Conservation (phyloP, 1,139 yeast genomes). For the Casaregolazyma suthepensis region DNA sequence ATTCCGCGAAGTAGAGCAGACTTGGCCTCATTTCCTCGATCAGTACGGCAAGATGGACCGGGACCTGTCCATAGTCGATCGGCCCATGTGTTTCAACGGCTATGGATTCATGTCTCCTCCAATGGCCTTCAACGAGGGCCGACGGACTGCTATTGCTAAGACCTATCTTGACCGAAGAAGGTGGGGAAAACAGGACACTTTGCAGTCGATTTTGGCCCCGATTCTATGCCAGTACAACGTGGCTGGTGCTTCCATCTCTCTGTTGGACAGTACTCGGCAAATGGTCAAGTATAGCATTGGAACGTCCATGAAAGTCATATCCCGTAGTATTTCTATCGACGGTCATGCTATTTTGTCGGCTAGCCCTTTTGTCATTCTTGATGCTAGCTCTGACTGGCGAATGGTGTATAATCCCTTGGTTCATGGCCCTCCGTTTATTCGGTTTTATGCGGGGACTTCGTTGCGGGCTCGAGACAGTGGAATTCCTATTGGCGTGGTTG, state of each 20-base stretch:
- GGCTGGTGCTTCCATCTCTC: conserved; percentile 50
- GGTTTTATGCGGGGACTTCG: conserved; percentile 62
- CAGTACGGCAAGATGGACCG: conserved; percentile 54
- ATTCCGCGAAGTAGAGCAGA: conserved; percentile 34
- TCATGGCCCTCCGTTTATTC: conserved; percentile 51
- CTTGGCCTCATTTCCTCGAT: conserved; percentile 58
- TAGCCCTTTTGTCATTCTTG: conserved; percentile 47
- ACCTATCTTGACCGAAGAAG: conserved; percentile 39
- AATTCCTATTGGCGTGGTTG: conserved; percentile 50
- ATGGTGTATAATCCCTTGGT: conserved; percentile 55
- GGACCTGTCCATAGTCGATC: conserved; percentile 50
- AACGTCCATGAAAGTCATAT: conserved; percentile 35
- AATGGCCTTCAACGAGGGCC: conserved; percentile 23
- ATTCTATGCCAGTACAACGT: conserved; percentile 29
- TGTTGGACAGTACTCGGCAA: conserved; percentile 46
- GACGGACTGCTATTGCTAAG: conserved; percentile 35
- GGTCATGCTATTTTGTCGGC: conserved; percentile 59
- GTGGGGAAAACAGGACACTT: conserved; percentile 44
- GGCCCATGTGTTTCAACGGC: conserved; percentile 49
- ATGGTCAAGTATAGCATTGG: conserved; percentile 43
- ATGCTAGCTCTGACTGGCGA: conserved; percentile 66
- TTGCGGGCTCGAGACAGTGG: conserved; percentile 35
- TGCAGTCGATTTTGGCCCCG: conserved; percentile 35
- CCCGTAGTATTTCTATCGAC: conserved; percentile 55
- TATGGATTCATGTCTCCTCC: conserved; percentile 57